Conservation (phyloP, 2,329 filamentous ascomycete species). For the Pseudogymnoascus sp. region DNA sequence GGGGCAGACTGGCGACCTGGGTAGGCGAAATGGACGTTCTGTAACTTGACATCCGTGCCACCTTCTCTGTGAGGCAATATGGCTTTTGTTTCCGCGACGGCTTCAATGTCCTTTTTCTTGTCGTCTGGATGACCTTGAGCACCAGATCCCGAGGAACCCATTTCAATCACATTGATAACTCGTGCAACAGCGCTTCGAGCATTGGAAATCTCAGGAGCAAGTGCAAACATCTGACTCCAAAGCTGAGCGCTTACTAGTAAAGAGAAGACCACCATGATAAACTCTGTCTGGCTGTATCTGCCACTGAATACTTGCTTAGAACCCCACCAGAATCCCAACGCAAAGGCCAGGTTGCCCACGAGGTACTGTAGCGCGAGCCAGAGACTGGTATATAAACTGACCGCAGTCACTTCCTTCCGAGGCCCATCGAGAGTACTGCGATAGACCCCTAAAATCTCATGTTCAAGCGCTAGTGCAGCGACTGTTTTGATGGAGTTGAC, state of each 20-base stretch:
- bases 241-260: constrained; percentile 52
- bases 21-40: constrained; percentile 49
- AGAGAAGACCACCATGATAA: constrained; percentile 36
- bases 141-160: constrained; percentile 4
- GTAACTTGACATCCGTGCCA: constrained; percentile 47
- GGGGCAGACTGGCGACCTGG: constrained; percentile 49
- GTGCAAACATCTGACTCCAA: not conserved
- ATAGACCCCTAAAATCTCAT: constrained; percentile 43
- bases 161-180: constrained; percentile 43
- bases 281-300: constrained; percentile 41
- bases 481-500: constrained; percentile 54
- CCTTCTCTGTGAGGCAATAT: constrained; percentile 39
- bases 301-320: constrained; percentile 47
- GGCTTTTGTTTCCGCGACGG: not conserved
- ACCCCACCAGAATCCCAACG: constrained; percentile 52
- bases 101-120: constrained; percentile 20
- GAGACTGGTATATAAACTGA: constrained; percentile 38
- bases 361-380: constrained; percentile 46
- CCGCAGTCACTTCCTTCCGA: constrained; percentile 36
- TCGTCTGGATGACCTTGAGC: not conserved
- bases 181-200: constrained; percentile 48
- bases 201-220: constrained; percentile 39
- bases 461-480: constrained; percentile 50
- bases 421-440: constrained; percentile 36
- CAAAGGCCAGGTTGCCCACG: constrained; percentile 47